phyloP scores from a whole-genome alignment of 371 early-diverging fungal genomes.

The Umbelopsis sp. region DNA sequence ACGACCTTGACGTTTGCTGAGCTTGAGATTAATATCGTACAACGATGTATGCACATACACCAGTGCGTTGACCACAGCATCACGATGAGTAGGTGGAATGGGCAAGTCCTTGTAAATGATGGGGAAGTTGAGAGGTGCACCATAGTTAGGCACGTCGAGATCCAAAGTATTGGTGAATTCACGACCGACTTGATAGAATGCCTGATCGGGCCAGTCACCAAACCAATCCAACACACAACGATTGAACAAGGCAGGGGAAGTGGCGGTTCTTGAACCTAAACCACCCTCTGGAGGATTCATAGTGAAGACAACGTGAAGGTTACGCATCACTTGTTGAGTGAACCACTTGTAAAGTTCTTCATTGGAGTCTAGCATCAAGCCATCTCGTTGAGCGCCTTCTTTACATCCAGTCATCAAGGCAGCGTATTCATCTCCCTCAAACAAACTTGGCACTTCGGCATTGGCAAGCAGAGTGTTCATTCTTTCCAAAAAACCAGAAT shows the following conservation, averaged over 20 bases:
- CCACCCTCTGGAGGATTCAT: slow-evolving; percentile 98
- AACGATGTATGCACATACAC: slow-evolving; percentile 92
- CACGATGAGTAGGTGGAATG: slow-evolving; percentile 79
- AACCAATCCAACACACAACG: slow-evolving; percentile 99
- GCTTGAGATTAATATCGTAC: slow-evolving; percentile 82
- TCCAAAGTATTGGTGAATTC: slow-evolving; percentile 93
- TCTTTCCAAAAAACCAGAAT: slow-evolving; percentile 96
- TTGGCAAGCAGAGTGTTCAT: slow-evolving; percentile 99
- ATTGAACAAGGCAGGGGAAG: slow-evolving; percentile 99
- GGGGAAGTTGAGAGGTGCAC: slow-evolving; percentile 77
- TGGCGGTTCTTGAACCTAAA: slow-evolving; percentile 92
- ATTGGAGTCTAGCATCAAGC: slow-evolving; percentile 88
- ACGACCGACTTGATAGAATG: slow-evolving; percentile 96
- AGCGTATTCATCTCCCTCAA: slow-evolving; percentile 97
- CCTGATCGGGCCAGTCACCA: slow-evolving; percentile 98
- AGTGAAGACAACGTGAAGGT: slow-evolving; percentile 98
- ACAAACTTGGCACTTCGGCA: slow-evolving; percentile 98
- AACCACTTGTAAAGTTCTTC: slow-evolving; percentile 99
- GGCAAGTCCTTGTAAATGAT: slow-evolving; percentile 78
- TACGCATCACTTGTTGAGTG: slow-evolving; percentile 93
- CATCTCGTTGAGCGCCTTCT: slow-evolving; percentile 94
- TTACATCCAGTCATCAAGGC: slow-evolving; percentile 95
- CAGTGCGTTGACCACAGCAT: slow-evolving; percentile 88
- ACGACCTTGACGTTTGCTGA: slow-evolving; percentile 82
- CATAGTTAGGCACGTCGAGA: slow-evolving; percentile 77